Evolutionary conservation across 768 basidiomycete species (phyloP), one percentile per base, ranked within the genome.

Genomic region (Termitomyces sp.): DNA sequence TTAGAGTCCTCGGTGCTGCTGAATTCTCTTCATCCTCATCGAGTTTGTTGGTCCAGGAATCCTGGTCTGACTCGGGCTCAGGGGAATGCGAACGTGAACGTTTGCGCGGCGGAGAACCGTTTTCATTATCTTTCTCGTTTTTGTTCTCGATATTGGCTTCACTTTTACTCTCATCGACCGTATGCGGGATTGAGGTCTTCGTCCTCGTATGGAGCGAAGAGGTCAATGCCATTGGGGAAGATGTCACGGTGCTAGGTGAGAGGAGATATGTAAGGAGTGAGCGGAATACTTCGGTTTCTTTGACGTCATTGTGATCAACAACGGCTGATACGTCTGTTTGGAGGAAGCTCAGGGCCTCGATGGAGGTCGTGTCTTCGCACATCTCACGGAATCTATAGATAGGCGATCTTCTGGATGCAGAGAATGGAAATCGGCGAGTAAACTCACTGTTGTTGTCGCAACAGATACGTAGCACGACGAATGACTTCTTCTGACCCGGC

Each of bases 371-470:
- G 42, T 83, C 81, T 66, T 84, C 82, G 63, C 88, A 89, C 78
- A 91, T 84, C 63, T 93, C 90, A n/a, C 85, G 82, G 71, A 91
- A 92, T 61, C 90, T 92, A 27, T 27, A 10, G 31, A 47, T 31
- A 23, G 16, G 33, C 29, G 33, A 48, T 25, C 56, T 29, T 56
- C 12, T n/a, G 29, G n/a, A 35, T 53, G 27, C 7, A 12, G 27
- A 5, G 48, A 10, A 5, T 23, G 32, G 25, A 54, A n/a, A 12
- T 32, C 31, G 23, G 33, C 7, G 1, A 7, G 10, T 23, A 20
- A 23, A 73, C 84, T 52, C 61, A 89, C 90, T 86, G 85, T 63
- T 92, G 90, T 56, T 80, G 77, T 38, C 90, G 82, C 56, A 91
- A 77, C 27, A 76, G 72, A 63, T 84, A 88, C 23, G 71, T 82